These are phyloP conservation scores for Pulicaria dysenterica DNA, from an alignment of 129 eudicot genomes.

Conservation along the genomic window DNA sequence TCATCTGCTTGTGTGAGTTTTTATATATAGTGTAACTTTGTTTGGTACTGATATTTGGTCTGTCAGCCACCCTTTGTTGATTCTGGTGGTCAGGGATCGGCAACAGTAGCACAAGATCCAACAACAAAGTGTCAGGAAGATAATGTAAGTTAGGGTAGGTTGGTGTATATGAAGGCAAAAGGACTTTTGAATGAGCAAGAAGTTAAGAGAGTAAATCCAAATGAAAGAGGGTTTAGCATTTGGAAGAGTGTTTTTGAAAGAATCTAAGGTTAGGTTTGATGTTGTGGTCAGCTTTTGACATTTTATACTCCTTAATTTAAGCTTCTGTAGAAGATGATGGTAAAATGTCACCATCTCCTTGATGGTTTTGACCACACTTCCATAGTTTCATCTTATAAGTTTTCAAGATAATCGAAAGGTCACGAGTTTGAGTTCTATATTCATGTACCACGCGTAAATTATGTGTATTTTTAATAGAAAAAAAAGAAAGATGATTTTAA, in stretches of 20 bases:
- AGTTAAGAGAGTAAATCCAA: slow-evolving; percentile 42
- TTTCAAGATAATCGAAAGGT: slow-evolving; percentile 16
- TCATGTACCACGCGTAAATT: not conserved
- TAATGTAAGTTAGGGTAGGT: slow-evolving; percentile 36
- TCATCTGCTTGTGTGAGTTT: slow-evolving; percentile 25
- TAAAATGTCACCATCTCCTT: slow-evolving; percentile 27
- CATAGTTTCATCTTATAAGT: not conserved
- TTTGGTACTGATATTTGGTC: slow-evolving; percentile 28
- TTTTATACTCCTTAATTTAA: not conserved
- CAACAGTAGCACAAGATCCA: slow-evolving; percentile 43
- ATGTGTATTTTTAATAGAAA: not conserved
- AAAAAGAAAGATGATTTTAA: not conserved
- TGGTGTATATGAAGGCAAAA: slow-evolving; percentile 41
- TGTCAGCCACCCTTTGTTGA: slow-evolving; percentile 42
- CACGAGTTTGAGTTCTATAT: not conserved
- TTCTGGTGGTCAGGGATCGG: slow-evolving; percentile 35
- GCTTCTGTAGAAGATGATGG: slow-evolving; percentile 19
- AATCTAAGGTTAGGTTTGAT: slow-evolving; percentile 49
- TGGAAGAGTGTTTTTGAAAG: slow-evolving; percentile 47
- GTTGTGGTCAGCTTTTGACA: slow-evolving; percentile 31
- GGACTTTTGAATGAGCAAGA: slow-evolving; percentile 42
- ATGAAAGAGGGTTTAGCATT: slow-evolving; percentile 36
- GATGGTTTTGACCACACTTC: slow-evolving; percentile 2
- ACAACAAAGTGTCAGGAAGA: slow-evolving; percentile 33
- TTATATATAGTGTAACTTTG: slow-evolving; percentile 35